These are phyloP conservation scores for Trichoderma oligosporum DNA, from an alignment of 2,329 filamentous ascomycete genomes.

Conservation along the genomic window DNA sequence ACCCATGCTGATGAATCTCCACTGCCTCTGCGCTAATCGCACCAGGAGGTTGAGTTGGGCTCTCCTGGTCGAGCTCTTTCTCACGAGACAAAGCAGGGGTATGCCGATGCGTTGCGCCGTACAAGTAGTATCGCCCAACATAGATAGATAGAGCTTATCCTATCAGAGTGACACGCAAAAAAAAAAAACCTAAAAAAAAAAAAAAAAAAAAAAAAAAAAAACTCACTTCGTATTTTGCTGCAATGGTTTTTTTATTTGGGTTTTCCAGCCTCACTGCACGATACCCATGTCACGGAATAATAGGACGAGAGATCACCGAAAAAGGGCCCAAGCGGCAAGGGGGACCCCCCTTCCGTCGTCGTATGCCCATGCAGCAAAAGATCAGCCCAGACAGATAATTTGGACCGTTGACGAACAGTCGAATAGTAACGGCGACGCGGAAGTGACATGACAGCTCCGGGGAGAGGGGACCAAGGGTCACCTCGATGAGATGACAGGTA, in stretches of 20 bases:
- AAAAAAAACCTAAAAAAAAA: too few species aligned
- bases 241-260: too few species aligned
- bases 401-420: conserved; percentile 14
- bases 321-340: conserved; percentile 3
- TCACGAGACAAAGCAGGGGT: neutral
- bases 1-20: conserved; percentile 4
- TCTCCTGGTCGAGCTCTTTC: neutral
- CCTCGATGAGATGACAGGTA: neutral
- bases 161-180: neutral
- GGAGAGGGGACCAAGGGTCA: conserved; percentile 4
- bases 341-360: conserved; percentile 8
- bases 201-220: too few species aligned
- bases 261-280: neutral
- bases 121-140: too few species aligned
- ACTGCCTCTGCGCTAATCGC: conserved; percentile 6
- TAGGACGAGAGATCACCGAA: conserved; percentile 14
- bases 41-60: neutral
- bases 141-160: neutral
- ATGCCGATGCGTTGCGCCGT: too few species aligned
- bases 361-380: conserved; percentile 12
- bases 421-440: conserved; percentile 11
- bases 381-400: conserved; percentile 15
- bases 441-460: conserved; percentile 15
- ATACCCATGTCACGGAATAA: neutral
- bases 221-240: too few species aligned